Conservation (phyloP, 1,284 basidiomycete species). For the Hymenochaete sp. region DNA sequence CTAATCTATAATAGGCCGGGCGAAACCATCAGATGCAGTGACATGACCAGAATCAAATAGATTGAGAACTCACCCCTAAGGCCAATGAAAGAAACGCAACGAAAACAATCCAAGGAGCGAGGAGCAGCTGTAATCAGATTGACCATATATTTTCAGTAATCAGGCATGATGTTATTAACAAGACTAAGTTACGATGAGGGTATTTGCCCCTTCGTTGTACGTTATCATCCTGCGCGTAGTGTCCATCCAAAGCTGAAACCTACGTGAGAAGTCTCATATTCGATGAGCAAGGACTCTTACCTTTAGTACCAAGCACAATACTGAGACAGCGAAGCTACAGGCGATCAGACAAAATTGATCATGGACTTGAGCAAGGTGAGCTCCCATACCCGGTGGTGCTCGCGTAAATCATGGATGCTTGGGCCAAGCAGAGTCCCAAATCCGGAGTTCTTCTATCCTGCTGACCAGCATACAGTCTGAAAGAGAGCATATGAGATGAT, state of each 20-base stretch:
- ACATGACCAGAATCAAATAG: background rate
- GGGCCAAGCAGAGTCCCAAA: slow-evolving; percentile 12
- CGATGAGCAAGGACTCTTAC: background rate
- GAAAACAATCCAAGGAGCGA: slow-evolving; percentile 11
- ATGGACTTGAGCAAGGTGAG: background rate
- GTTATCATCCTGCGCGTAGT: slow-evolving; percentile 1
- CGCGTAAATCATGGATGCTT: slow-evolving; percentile 15
- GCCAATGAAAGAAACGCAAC: background rate
- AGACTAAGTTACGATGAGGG: slow-evolving; percentile 7
- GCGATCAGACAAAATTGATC: background rate
- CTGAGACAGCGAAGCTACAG: slow-evolving; percentile 8
- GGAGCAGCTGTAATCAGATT: too few relatives aligned
- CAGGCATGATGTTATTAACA: too few relatives aligned
- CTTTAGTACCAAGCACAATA: slow-evolving; percentile 11
- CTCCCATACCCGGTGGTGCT: slow-evolving; percentile 11
- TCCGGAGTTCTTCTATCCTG: background rate
- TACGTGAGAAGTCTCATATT: background rate
- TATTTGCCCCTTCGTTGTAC: background rate
- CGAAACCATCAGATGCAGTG: too few relatives aligned
- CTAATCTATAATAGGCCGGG: too few relatives aligned
- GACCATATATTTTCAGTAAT: too few relatives aligned
- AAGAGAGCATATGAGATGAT: background rate
- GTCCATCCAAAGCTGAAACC: slow-evolving; percentile 14
- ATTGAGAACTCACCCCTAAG: background rate
- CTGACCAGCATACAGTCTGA: slow-evolving; percentile 14